Conservation (phyloP, 2,329 filamentous ascomycete genomes). For the Phoma sp. region DNA sequence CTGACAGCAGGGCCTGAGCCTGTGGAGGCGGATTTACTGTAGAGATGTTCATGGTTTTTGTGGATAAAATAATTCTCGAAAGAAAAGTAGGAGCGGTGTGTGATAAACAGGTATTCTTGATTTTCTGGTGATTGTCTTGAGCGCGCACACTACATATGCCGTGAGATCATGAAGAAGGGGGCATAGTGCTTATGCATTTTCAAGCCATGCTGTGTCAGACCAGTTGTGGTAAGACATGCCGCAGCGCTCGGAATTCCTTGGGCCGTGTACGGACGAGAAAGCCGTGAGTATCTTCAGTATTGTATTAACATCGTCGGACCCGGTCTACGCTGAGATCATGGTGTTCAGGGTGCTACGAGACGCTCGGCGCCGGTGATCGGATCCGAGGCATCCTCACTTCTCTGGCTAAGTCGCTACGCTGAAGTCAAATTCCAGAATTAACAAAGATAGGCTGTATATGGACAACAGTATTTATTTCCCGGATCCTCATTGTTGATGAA, state of each 20-base stretch:
- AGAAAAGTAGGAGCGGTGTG: no score
- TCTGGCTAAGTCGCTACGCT: no score
- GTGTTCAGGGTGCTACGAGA: not conserved
- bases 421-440: no score
- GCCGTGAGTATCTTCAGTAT: not conserved
- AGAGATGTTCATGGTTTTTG: slow-evolving; percentile 23
- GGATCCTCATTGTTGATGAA: not conserved
- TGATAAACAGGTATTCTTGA: no score
- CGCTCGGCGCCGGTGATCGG: slow-evolving; percentile 9
- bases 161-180: not conserved
- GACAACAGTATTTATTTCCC: no score
- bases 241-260: not conserved
- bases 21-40: slow-evolving; percentile 27
- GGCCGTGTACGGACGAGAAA: not conserved
- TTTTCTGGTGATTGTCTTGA: no score
- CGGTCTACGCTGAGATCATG: no score
- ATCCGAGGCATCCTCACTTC: not conserved
- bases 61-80: not conserved
- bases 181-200: slow-evolving; percentile 10
- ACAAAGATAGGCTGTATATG: no score
- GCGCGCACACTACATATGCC: no score
- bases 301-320: no score
- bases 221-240: no score
- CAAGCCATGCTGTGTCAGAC: no score
- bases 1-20: slow-evolving; percentile 30